Evolutionary conservation across 2,329 filamentous ascomycete genomes (phyloP).

Genomic region (Hirsutella thompsonii): DNA sequence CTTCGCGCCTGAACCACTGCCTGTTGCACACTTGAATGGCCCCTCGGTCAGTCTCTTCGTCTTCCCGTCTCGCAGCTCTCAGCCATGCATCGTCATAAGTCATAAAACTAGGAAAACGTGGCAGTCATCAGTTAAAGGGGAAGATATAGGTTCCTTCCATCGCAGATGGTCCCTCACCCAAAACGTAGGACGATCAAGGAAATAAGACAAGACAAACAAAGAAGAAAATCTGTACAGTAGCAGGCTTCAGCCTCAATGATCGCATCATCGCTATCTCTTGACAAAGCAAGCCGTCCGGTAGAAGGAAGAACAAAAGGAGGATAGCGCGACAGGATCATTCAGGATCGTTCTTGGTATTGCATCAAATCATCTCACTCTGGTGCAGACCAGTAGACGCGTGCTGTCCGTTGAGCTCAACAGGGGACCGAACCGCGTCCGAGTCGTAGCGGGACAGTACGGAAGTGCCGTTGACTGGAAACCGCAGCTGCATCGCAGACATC

Average conservation of each 20-base stretch:
- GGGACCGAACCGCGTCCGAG: constrained; percentile 19
- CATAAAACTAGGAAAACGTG: constrained; percentile 4
- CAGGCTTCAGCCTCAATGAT: too few species aligned
- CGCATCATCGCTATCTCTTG: too few species aligned
- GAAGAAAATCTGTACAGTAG: background rate
- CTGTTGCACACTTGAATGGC: background rate
- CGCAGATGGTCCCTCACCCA: too few species aligned
- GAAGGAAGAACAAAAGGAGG: too few species aligned
- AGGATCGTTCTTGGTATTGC: background rate
- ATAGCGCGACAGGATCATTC: too few species aligned
- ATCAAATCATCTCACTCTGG: constrained; percentile 41
- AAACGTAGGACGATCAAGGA: too few species aligned
- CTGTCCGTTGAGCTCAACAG: constrained; percentile 19
- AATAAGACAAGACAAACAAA: background rate
- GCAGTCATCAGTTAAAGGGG: background rate
- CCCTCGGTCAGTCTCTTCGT: background rate
- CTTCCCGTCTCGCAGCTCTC: constrained; percentile 4
- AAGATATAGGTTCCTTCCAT: background rate
- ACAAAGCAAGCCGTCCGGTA: too few species aligned
- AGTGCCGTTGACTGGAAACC: background rate
- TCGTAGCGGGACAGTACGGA: constrained; percentile 26
- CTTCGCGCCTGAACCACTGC: background rate
- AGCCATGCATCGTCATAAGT: constrained; percentile 5
- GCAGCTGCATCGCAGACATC: constrained; percentile 5
- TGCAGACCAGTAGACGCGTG: constrained; percentile 37